Base-by-base conservation (phyloP, 768 basidiomycete species). In the Amyloporia xantha region DNA sequence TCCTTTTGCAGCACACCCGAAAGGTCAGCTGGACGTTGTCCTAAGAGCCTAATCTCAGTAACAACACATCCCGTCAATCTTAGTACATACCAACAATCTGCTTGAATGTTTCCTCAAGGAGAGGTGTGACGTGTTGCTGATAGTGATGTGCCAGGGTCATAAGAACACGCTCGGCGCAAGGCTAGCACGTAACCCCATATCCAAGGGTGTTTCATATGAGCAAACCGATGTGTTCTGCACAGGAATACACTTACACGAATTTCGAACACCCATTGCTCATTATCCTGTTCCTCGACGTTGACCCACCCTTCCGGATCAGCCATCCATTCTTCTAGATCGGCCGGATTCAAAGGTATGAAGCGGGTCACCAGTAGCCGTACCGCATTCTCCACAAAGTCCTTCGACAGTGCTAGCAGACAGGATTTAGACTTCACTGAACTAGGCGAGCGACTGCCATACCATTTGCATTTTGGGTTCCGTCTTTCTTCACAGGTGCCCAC, bases 291-390 rank as follows among this genome's bases (percentile, higher is more conserved):
- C 65, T 97, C 92, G 9, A 80, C 66, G 51, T 91, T 89, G 10
- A 95, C 78, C 91, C 92, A 99, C 58, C 94, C 90, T 70, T 99
- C 95, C 0, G 94, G 92, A 62, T 94, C 91, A 13, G 76, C 74
- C 67, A 84, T 74, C 89, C 94, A 92, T 4, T 75, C 76, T 54
- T 91, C 81, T 9, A 97, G 73, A 64, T 97, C 95, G 1, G 75
- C 68, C 4, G 86, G 75, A 47, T 85, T 86, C 39, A 99, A 70
- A 11, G 90, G 91, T 63, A 99, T 82, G 59, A 95, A 84, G 7
- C 86, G 78, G 20, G 82, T 84, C 19, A 99, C 77, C 7, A 99
- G 76, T 5, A 93, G 68, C 51, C 79, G 71, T 28, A 84, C 85
- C 5, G 83, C 85, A 49, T 79, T 78, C 57, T 84, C 77, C 2